Conservation (phyloP, 805 yeast genomes). For the Candida maris region DNA sequence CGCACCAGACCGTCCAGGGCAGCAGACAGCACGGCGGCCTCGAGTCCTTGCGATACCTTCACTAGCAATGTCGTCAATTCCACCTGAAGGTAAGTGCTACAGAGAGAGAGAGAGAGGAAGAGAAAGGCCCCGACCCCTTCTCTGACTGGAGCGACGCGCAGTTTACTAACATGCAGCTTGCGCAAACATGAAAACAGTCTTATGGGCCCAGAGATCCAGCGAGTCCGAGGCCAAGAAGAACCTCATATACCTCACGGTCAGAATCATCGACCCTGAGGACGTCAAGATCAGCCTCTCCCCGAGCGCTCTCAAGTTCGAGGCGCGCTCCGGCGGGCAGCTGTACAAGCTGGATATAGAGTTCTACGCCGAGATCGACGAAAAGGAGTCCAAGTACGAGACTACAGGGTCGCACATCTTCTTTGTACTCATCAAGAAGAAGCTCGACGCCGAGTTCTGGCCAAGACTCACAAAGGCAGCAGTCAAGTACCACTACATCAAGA, state of each 20-base stretch:
- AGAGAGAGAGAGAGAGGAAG: too few relatives aligned
- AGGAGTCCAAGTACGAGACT: slow-evolving; percentile 51
- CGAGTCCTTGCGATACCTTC: too few relatives aligned
- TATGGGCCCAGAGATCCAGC: slow-evolving; percentile 96
- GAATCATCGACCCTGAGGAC: slow-evolving; percentile 63
- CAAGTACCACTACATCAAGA: slow-evolving; percentile 76
- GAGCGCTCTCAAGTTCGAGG: slow-evolving; percentile 48
- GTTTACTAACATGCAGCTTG: too few relatives aligned
- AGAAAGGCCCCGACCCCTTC: too few relatives aligned
- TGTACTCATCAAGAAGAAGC: slow-evolving; percentile 64
- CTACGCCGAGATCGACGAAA: slow-evolving; percentile 68
- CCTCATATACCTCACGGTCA: slow-evolving; percentile 68
- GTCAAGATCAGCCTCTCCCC: slow-evolving; percentile 61
- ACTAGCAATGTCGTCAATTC: slow-evolving; percentile 21
- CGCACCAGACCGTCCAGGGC: too few relatives aligned
- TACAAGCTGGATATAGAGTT: slow-evolving; percentile 73
- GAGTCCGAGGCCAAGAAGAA: slow-evolving; percentile 71
- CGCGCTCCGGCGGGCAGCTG: slow-evolving; percentile 44
- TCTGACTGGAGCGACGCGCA: too few relatives aligned
- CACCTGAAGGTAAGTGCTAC: slow-evolving; percentile 33
- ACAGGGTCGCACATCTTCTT: slow-evolving; percentile 64
- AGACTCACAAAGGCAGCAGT: slow-evolving; percentile 84
- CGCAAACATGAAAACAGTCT: too few relatives aligned
- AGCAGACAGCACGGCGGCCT: too few relatives aligned
- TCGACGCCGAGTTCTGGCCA: slow-evolving; percentile 87